Evolutionary conservation across 176 grass and related monocot species (phyloP).

Genomic region (Oryza rufipogon): DNA sequence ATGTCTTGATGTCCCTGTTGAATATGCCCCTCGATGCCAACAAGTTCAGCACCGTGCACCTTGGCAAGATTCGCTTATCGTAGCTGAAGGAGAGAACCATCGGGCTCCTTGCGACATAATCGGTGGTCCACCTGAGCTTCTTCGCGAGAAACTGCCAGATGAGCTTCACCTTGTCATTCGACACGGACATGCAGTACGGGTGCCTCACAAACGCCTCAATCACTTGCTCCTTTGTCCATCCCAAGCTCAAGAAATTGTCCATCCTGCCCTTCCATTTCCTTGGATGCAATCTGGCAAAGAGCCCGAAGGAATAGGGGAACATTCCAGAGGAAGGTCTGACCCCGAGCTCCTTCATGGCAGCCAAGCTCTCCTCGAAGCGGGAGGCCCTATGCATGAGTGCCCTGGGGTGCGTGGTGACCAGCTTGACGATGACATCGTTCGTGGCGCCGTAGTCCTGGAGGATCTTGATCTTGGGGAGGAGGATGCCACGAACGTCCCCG

Average conservation of each 20-base stretch:
- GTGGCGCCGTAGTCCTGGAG: conserved; percentile 39
- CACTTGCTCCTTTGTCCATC: conserved; percentile 61
- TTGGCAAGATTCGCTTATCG: conserved; percentile 50
- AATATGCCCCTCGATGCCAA: conserved; percentile 40
- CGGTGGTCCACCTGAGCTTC: conserved; percentile 49
- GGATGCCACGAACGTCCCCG: conserved; percentile 10
- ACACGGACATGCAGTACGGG: conserved; percentile 60
- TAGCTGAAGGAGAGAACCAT: conserved; percentile 52
- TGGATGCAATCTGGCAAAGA: conserved; percentile 24
- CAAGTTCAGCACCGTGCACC: conserved; percentile 46
- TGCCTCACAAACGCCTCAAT: conserved; percentile 47
- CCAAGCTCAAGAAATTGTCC: conserved; percentile 51
- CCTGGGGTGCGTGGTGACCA: conserved; percentile 29
- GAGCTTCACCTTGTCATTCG: conserved; percentile 49
- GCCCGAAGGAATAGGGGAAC: conserved; percentile 50
- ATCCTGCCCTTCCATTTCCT: conserved; percentile 44
- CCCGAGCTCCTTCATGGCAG: conserved; percentile 36
- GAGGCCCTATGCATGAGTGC: conserved; percentile 13
- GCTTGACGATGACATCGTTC: conserved; percentile 32
- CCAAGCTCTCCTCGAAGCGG: conserved; percentile 32
- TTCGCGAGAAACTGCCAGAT: conserved; percentile 47
- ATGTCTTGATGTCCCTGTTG: neutral
- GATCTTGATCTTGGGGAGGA: conserved; percentile 55
- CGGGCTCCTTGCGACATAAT: conserved; percentile 28
- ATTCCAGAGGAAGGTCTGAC: conserved; percentile 32